These are phyloP conservation scores for Puccinia coronata DNA, from an alignment of 1,284 basidiomycete species.

Conservation along the genomic window DNA sequence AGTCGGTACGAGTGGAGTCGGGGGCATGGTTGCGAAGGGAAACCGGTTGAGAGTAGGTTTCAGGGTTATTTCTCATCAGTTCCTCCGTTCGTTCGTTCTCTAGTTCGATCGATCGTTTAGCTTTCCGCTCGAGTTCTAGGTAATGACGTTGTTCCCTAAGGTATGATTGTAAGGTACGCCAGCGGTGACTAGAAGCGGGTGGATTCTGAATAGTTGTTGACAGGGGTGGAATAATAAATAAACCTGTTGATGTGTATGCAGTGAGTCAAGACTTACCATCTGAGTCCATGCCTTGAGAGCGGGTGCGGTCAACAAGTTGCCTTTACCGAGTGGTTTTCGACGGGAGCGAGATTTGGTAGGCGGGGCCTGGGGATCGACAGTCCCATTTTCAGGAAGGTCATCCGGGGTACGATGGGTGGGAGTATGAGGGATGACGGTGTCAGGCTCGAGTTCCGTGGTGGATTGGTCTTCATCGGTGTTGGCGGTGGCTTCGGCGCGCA, in stretches of 20 bases:
- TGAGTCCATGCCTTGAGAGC: slow-evolving; percentile 78
- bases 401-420: not conserved
- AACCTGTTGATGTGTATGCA: too few relatives aligned
- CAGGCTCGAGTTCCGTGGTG: too few relatives aligned
- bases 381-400: slow-evolving; percentile 51
- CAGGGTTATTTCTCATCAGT: slow-evolving; percentile 51
- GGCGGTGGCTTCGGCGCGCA: slow-evolving; percentile 66
- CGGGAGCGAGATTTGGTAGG: slow-evolving; percentile 65
- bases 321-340: slow-evolving; percentile 64
- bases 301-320: slow-evolving; percentile 59
- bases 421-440: not conserved
- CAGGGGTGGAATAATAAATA: too few relatives aligned
- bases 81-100: slow-evolving; percentile 52
- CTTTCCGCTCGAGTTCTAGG: slow-evolving; percentile 60
- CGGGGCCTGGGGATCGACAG: slow-evolving; percentile 51
- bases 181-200: slow-evolving; percentile 63
- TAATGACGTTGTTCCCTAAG: slow-evolving; percentile 62
- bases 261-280: slow-evolving; percentile 78
- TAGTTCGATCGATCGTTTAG: slow-evolving; percentile 50
- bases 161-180: slow-evolving; percentile 62
- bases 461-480: slow-evolving; percentile 47
- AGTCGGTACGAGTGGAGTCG: slow-evolving; percentile 7
- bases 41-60: slow-evolving; percentile 60
- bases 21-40: slow-evolving; percentile 61
- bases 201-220: slow-evolving; percentile 61